Percentiles rank a stretch among this genome's conserved stretches.
Conservation (phyloP, 192 early-diverging fungal species). For the Phlyctochytrium bullatum region DNA sequence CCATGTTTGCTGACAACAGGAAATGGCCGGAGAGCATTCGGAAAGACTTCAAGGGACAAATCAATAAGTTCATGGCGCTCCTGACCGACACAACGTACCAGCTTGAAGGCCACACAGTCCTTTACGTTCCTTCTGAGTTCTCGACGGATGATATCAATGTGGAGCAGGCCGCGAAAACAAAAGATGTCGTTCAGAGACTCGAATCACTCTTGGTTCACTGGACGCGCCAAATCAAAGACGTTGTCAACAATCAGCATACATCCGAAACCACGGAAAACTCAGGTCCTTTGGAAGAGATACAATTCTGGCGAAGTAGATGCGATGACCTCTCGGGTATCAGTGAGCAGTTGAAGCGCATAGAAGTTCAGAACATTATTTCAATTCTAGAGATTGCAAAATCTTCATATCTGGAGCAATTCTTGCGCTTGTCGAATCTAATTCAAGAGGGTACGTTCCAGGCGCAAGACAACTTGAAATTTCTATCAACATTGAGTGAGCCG, state of each 20-base stretch:
- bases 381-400: conserved; percentile 57
- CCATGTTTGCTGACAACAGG: conserved; percentile 58
- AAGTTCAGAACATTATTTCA: conserved; percentile 52
- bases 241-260: conserved; percentile 62
- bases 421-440: conserved; percentile 57
- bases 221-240: conserved; percentile 67
- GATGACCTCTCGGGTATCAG: conserved; percentile 64
- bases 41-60: conserved; percentile 37
- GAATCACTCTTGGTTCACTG: conserved; percentile 61
- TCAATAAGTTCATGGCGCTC: conserved; percentile 55
- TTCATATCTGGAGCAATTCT: conserved; percentile 61
- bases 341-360: conserved; percentile 52
- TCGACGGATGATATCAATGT: not conserved
- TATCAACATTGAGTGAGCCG: conserved; percentile 51
- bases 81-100: conserved; percentile 61
- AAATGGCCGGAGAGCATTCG: conserved; percentile 59
- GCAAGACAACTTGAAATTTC: conserved; percentile 65
- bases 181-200: conserved; percentile 59
- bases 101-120: conserved; percentile 59
- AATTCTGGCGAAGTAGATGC: conserved; percentile 60
- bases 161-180: conserved; percentile 35
- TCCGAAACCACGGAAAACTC: conserved; percentile 57
- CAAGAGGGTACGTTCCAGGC: conserved; percentile 62
- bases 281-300: conserved; percentile 63
- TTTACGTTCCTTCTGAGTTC: conserved; percentile 16